Conservation (phyloP, 2,329 filamentous ascomycete genomes). For the Raffaelea arxii region DNA sequence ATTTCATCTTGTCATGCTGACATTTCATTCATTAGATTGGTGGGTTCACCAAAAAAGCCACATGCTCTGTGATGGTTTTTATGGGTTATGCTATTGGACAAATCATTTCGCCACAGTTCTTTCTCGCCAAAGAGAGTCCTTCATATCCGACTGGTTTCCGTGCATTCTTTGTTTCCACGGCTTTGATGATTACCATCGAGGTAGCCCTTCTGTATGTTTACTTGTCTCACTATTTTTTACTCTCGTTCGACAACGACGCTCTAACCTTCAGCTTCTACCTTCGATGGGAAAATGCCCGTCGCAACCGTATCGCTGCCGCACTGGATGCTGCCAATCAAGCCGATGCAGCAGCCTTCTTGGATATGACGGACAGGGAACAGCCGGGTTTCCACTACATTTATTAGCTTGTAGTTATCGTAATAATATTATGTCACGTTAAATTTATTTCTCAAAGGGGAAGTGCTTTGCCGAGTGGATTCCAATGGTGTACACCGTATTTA, state of each 20-base stretch:
- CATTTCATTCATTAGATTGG: conserved; percentile 29
- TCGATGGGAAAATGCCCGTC: conserved; percentile 3
- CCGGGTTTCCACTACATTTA: conserved; percentile 8
- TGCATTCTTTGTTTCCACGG: conserved; percentile 56
- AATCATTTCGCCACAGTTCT: conserved; percentile 32
- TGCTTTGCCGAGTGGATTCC: too few relatives aligned
- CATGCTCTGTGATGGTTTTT: conserved; percentile 54
- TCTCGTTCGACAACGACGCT: too few relatives aligned
- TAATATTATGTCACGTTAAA: too few relatives aligned
- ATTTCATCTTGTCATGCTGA: background rate
- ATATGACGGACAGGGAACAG: conserved; percentile 9
- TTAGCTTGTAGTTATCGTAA: too few relatives aligned
- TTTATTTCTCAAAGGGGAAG: too few relatives aligned
- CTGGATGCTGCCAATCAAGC: conserved; percentile 4
- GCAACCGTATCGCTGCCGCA: conserved; percentile 4
- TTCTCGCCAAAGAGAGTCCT: conserved; percentile 46
- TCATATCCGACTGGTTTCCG: conserved; percentile 54
- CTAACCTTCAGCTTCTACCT: conserved; percentile 35
- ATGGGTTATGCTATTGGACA: conserved; percentile 54
- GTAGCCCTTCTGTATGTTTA: conserved; percentile 12
- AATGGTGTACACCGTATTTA: too few relatives aligned
- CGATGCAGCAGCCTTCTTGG: conserved; percentile 4
- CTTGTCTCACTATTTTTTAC: too few relatives aligned
- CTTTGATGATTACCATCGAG: conserved; percentile 36
- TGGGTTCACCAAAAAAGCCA: conserved; percentile 61